Evolutionary conservation across 2,329 filamentous ascomycete species (phyloP).

Genomic region (Talaromyces sp.): DNA sequence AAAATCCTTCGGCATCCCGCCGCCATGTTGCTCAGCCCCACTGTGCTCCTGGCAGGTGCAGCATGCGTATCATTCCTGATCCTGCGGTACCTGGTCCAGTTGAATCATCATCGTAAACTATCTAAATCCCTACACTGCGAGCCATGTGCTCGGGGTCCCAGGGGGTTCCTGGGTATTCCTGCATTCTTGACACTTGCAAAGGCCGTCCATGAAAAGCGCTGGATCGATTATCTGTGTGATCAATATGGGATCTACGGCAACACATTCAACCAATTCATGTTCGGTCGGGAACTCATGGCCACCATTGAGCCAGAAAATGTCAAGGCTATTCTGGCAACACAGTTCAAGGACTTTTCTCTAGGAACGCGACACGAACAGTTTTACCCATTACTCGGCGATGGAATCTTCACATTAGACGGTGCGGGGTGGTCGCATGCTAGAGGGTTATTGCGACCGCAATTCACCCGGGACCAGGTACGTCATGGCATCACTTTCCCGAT

Average conservation of each 20-base stretch:
- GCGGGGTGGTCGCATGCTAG: conserved; percentile 76
- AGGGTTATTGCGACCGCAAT: conserved; percentile 80
- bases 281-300: conserved; percentile 24
- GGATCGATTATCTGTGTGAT: conserved; percentile 32
- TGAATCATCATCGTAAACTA: conserved; percentile 26
- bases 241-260: conserved; percentile 29
- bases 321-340: conserved; percentile 80
- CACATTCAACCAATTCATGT: conserved; percentile 28
- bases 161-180: conserved; percentile 28
- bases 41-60: conserved; percentile 21
- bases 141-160: conserved; percentile 12
- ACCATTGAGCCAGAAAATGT: conserved; percentile 63
- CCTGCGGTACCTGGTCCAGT: conserved; percentile 25
- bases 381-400: conserved; percentile 46
- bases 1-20: conserved; percentile 1
- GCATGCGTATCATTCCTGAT: conserved; percentile 25
- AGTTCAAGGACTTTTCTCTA: conserved; percentile 82
- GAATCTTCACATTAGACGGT: conserved; percentile 71
- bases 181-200: conserved; percentile 27
- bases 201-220: conserved; percentile 32
- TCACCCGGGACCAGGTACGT: conserved; percentile 78
- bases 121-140: conserved; percentile 32
- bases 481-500: not conserved
- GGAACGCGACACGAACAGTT: conserved; percentile 72
- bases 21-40: conserved; percentile 27